These are phyloP conservation scores for Cladochytrium replicatum DNA, from an alignment of 192 early-diverging fungal genomes.

Conservation along the genomic window DNA sequence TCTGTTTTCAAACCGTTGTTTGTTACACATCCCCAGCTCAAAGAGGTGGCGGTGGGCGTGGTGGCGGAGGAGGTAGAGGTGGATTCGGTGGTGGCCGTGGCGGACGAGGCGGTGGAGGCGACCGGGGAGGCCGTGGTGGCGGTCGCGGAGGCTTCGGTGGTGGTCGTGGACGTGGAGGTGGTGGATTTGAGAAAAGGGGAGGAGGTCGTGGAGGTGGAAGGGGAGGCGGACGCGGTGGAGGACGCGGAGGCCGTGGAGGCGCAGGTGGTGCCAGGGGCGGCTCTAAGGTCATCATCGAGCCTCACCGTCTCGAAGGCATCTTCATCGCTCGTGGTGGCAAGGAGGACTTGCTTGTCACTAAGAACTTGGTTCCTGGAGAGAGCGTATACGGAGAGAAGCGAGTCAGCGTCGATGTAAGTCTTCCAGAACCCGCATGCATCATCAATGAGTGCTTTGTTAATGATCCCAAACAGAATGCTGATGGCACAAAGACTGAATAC, in stretches of 20 bases:
- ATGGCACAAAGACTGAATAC: slow-evolving; percentile 95
- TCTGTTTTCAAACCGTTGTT: too few relatives aligned
- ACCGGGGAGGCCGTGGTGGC: slow-evolving; percentile 39
- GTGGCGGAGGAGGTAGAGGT: slow-evolving; percentile 2
- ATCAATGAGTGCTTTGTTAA: not conserved
- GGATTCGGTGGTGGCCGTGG: slow-evolving; percentile 23
- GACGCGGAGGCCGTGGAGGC: slow-evolving; percentile 47
- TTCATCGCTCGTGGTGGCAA: slow-evolving; percentile 93
- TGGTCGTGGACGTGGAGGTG: slow-evolving; percentile 39
- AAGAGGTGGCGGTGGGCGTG: slow-evolving; percentile 4
- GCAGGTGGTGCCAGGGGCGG: slow-evolving; percentile 76
- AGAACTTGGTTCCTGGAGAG: slow-evolving; percentile 97
- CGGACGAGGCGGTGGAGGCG: slow-evolving; percentile 37
- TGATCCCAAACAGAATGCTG: slow-evolving; percentile 41
- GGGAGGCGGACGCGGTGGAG: slow-evolving; percentile 47
- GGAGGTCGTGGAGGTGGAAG: slow-evolving; percentile 39
- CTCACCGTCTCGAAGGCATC: slow-evolving; percentile 91
- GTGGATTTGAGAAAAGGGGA: slow-evolving; percentile 13
- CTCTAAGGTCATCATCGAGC: slow-evolving; percentile 92
- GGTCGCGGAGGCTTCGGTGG: slow-evolving; percentile 26
- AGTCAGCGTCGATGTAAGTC: slow-evolving; percentile 82
- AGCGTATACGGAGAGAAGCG: slow-evolving; percentile 97
- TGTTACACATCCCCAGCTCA: too few relatives aligned
- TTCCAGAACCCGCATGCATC: not conserved
- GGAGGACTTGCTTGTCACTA: slow-evolving; percentile 97